phyloP scores from a whole-genome alignment of 2,329 filamentous ascomycete genomes.

The Sporothrix pseudoabietina region DNA sequence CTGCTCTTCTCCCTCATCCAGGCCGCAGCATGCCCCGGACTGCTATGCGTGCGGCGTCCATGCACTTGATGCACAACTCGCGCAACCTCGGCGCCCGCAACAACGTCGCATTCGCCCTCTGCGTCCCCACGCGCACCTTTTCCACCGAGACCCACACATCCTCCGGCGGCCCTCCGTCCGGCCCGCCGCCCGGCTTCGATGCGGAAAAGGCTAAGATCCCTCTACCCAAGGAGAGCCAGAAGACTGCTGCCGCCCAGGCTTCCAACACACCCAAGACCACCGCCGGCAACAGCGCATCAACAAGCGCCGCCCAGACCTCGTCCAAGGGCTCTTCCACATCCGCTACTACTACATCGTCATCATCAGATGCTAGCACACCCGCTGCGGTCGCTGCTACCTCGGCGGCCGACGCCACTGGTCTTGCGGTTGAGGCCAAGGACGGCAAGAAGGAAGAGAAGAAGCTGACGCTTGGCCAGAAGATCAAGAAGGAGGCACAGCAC shows the following conservation, averaged over 20 bases:
- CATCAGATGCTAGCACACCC: slow-evolving; percentile 15
- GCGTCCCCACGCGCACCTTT: slow-evolving; percentile 59
- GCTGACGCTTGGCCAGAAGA: slow-evolving; percentile 83
- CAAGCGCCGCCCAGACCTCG: neutral
- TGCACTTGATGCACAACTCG: slow-evolving; percentile 52
- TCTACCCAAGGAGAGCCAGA: slow-evolving; percentile 58
- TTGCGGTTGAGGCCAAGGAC: slow-evolving; percentile 58
- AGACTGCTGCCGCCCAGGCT: slow-evolving; percentile 36
- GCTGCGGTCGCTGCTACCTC: slow-evolving; percentile 26
- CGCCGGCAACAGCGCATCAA: neutral
- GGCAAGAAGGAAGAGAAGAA: slow-evolving; percentile 76
- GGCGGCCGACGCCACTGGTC: slow-evolving; percentile 38
- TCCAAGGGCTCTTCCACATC: slow-evolving; percentile 17
- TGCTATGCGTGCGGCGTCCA: slow-evolving; percentile 51
- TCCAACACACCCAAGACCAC: slow-evolving; percentile 41
- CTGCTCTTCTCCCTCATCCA: slow-evolving; percentile 33
- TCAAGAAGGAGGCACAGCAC: slow-evolving; percentile 90
- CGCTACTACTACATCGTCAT: neutral
- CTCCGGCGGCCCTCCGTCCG: slow-evolving; percentile 51
- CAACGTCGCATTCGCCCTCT: slow-evolving; percentile 56
- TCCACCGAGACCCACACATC: slow-evolving; percentile 62
- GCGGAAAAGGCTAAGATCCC: slow-evolving; percentile 87
- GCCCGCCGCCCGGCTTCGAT: slow-evolving; percentile 87
- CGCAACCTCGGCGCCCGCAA: slow-evolving; percentile 50
- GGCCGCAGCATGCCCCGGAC: slow-evolving; percentile 52